phyloP scores from a whole-genome alignment of 192 early-diverging fungal genomes.

The Backusella westeae region DNA sequence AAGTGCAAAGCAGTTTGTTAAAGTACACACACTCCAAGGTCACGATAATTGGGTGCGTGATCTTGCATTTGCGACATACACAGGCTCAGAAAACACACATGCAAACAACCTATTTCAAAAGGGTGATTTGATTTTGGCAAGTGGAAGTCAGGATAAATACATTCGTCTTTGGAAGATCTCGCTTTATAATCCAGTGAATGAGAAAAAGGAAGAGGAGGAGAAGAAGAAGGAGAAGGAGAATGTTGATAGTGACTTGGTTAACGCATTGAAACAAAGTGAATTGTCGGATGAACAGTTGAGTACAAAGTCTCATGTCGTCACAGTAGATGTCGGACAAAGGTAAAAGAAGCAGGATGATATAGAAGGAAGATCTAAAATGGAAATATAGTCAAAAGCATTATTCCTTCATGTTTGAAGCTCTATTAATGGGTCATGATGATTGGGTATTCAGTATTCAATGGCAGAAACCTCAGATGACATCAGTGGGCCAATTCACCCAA shows the following conservation, averaged over 20 bases:
- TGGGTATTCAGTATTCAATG: constrained; percentile 89
- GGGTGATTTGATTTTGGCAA: constrained; percentile 85
- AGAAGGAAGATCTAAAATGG: background rate
- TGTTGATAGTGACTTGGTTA: constrained; percentile 44
- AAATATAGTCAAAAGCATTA: constrained; percentile 32
- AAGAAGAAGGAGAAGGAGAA: constrained; percentile 1
- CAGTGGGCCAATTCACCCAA: constrained; percentile 43
- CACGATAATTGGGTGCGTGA: constrained; percentile 94
- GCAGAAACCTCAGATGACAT: constrained; percentile 51
- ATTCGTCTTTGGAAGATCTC: constrained; percentile 88
- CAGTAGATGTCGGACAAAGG: constrained; percentile 38
- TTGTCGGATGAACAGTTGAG: constrained; percentile 67
- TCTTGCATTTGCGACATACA: constrained; percentile 69
- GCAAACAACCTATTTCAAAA: constrained; percentile 53
- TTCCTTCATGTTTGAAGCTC: constrained; percentile 80
- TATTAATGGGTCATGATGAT: constrained; percentile 95
- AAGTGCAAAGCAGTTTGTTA: constrained; percentile 51
- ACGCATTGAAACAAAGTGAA: constrained; percentile 37
- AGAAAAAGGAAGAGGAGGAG: background rate
- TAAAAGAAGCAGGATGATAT: background rate
- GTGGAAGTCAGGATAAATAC: constrained; percentile 89
- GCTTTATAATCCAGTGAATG: constrained; percentile 15
- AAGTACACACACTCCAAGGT: constrained; percentile 68
- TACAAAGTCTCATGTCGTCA: constrained; percentile 80
- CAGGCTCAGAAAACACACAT: constrained; percentile 25